Evolutionary conservation across 2,329 filamentous ascomycete species (phyloP), one percentile per base, ranked within the genome.

Genomic region (Colletotrichum sp.): DNA sequence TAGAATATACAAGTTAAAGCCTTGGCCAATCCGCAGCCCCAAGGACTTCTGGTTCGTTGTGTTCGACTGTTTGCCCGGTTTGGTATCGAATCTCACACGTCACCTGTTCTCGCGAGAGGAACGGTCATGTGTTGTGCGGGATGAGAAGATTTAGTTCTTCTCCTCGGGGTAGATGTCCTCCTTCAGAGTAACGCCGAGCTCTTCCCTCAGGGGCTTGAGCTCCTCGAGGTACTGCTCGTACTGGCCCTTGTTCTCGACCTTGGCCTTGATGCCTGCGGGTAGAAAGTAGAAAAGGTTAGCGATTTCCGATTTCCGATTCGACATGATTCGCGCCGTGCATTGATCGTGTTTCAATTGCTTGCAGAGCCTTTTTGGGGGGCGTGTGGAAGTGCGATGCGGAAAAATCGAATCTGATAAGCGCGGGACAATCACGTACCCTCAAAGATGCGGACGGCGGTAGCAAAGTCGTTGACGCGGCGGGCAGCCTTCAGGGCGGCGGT

Each of bases 161-260:
- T 85, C 84, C 84, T 92, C 90, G 75, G 96, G 96, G 89, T 96
- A 98, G 86, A 98, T 90, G 83, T 95, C 93, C 91, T 98, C 96
- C 91, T 97, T 98, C 81, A 98, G 91, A 79, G 92, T 89, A 82
- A 98, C 92, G 81, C 96, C 96, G 78, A 98, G 93, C 90, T 98
- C 96, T 90, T 98, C 95, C 82, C 96, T 94, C 83, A 98, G 90
- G 79, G 94, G 90, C 90, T 98, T 95, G 81, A 99, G 95, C 89
- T 98, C 95, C 84, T 95, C 91, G 77, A 99, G 93, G 88, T 98
- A 98, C 90, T 98, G 94, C 84, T 98, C 92, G 90, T 99, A 99
- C 90, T 99, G 97, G 83, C 92, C 92, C 88, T 95, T 94, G 92
- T 98, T 99, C 92, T 99, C 97, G 81, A 98, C 97, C 93, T 99